These are phyloP conservation scores for Rhinocladiella similis DNA, from an alignment of 2,329 filamentous ascomycete species.

Conservation along the genomic window DNA sequence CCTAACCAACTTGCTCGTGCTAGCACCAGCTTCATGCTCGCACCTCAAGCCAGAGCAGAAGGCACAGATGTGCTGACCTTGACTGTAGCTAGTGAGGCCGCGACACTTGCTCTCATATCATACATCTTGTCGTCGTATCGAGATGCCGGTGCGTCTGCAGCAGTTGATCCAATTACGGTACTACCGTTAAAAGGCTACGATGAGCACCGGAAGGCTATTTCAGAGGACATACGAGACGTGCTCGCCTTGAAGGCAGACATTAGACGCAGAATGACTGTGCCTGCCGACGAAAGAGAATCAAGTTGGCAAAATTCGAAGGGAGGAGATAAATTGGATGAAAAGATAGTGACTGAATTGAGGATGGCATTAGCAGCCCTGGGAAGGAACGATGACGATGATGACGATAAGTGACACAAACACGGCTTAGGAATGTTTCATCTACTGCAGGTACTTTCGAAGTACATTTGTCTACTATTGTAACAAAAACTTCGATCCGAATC, in stretches of 20 bases:
- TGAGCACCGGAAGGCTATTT: slow-evolving; percentile 71
- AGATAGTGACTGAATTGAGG: slow-evolving; percentile 69
- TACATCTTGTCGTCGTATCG: slow-evolving; percentile 69
- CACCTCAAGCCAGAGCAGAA: slow-evolving; percentile 40
- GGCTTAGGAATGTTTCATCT: too few species aligned
- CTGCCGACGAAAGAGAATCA: slow-evolving; percentile 70
- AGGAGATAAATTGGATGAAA: slow-evolving; percentile 68
- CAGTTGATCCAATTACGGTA: slow-evolving; percentile 62
- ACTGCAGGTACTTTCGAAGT: too few species aligned
- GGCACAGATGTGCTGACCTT: slow-evolving; percentile 42
- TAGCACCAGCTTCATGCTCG: slow-evolving; percentile 65
- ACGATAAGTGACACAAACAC: slow-evolving; percentile 13
- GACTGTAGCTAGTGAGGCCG: slow-evolving; percentile 21
- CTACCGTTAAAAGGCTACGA: slow-evolving; percentile 53
- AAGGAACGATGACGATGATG: slow-evolving; percentile 36
- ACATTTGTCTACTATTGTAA: too few species aligned
- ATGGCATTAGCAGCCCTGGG: slow-evolving; percentile 49
- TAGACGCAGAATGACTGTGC: slow-evolving; percentile 67
- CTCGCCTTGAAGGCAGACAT: slow-evolving; percentile 41
- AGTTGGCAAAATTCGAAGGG: slow-evolving; percentile 54
- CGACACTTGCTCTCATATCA: slow-evolving; percentile 70
- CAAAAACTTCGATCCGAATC: too few species aligned
- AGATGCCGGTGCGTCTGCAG: slow-evolving; percentile 62
- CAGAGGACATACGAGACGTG: slow-evolving; percentile 73
- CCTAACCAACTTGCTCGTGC: slow-evolving; percentile 73